Conservation (phyloP, 495 filamentous ascomycete genomes). For the Penicillium ochrochloron region DNA sequence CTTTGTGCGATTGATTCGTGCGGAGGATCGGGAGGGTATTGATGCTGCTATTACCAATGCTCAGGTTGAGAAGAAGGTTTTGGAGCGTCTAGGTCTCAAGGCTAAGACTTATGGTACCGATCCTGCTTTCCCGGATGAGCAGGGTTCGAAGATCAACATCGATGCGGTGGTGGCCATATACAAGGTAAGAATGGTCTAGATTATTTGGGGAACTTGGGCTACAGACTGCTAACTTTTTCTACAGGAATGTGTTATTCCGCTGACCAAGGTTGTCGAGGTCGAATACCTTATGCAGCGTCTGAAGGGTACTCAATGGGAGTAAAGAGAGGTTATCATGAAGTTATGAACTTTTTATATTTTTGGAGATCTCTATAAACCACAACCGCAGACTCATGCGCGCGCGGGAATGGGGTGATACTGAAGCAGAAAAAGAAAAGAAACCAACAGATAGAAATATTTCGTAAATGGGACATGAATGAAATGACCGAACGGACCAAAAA, state of each 20-base stretch:
- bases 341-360: constrained; percentile 30
- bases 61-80: constrained; percentile 87
- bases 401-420: not conserved
- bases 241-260: constrained; percentile 89
- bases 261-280: constrained; percentile 97
- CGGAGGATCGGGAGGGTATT: constrained; percentile 77
- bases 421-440: constrained; percentile 20
- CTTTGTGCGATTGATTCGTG: constrained; percentile 80
- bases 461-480: constrained; percentile 34
- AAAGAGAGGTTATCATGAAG: constrained; percentile 28
- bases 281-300: constrained; percentile 97
- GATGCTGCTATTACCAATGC: constrained; percentile 88
- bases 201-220: not conserved
- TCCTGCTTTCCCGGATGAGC: constrained; percentile 66
- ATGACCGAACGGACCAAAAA: constrained; percentile 11
- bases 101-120: constrained; percentile 95
- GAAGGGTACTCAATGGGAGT: constrained; percentile 68
- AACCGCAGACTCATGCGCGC: not conserved
- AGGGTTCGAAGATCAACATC: constrained; percentile 78
- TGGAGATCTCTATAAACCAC: constrained; percentile 19
- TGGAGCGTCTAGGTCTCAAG: constrained; percentile 87
- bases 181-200: constrained; percentile 54
- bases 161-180: constrained; percentile 96
- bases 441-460: constrained; percentile 30
- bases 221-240: constrained; percentile 23